Evolutionary conservation across 257 asterid species (phyloP), one percentile per base, ranked within the genome.

Genomic region (Jaltomata sinuosa): DNA sequence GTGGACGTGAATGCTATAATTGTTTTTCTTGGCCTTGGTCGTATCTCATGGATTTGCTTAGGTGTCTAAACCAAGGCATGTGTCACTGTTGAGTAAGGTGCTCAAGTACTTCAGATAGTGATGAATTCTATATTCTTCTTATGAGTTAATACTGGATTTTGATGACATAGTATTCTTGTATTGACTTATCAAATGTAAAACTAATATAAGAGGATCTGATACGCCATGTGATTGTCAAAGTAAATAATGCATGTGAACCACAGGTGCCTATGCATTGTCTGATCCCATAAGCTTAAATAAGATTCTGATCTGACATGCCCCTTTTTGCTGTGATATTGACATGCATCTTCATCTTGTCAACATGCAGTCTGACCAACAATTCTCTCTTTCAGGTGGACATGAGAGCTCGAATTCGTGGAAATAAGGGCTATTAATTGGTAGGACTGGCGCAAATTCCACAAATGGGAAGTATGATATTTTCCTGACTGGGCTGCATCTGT

Each of bases 401-500:
- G 99, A 92, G 98, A 92, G 94, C 97, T 82, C 94, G 99, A 79
- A 95, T 95, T 62, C 97, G 97, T 38, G 99, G 99, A 90, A 95
- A 95, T 89, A 95, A 95, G 86, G 98, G 98, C 65, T 95, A 95
- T 85, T 95, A 90, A 89, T 22, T 21, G 32, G 68, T 72, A 61
- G 81, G 42, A 22, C 47, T 16, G 45, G 67, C 16, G 40, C 27
- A 8, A 68, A 84, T 40, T 36, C 80, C 72, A 64, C 79, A 67
- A 2, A 25, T 19, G 18, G 76, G 76, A 15, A 57, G 55, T 59
- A 59, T 59, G 2, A 27, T 18, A 12, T 59, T 27, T 81, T 12
- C 6, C 16, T 52, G 62, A 47, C 53, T 3, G 25, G 36, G 62
- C 52, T 49, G 82, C 82, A 71, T 81, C 72, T 71, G 71, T 42